Evolutionary conservation across 768 basidiomycete genomes (phyloP), one percentile per base, ranked within the genome.

Genomic region (Auricularia sp.): DNA sequence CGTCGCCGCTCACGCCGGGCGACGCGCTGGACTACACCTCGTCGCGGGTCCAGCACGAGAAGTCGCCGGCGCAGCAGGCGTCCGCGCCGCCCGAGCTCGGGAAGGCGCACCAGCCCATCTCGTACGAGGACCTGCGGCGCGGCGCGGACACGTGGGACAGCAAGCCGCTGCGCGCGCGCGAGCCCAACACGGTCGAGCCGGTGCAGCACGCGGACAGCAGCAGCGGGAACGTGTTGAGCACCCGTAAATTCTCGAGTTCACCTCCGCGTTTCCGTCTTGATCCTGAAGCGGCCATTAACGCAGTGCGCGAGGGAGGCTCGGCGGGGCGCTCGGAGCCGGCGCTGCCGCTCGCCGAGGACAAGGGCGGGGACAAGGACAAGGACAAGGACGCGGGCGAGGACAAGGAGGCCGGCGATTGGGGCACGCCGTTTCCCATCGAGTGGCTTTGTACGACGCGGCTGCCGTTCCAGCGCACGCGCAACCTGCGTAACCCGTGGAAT

Each of bases 401-500:
- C 29, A 74, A 73, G 64, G 62, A 56, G 47, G 66, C 68, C 16
- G 78, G 74, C 18, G 69, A 71, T 2, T 91, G 90, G 91, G 91
- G 90, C 14, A 83, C 86, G 62, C 79, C 88, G 3, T 97, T 98
- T 81, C 80, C 81, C 66, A 76, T 97, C 33, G 81, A 93, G 68
- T 97, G 95, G 95, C 67, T 94, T 56, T 83, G 81, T 68, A 89
- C 85, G 0, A 77, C 82, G 12, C 79, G 81, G 2, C 72, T 98
- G 2, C 85, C 91, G 0, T 98, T 98, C 74, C 75, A 79, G 66
- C 83, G 83, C 56, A 88, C 88, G 39, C 82, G 87, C 34, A 88
- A 93, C 71, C 74, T 97, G 62, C 85, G 91, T 51, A 98, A 98
- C 72, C 87, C 88, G 2, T 98, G 94, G 93, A 98, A 98, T 69